phyloP scores from a whole-genome alignment of 2,329 filamentous ascomycete species.

The Alternaria hordeiaustralica region DNA sequence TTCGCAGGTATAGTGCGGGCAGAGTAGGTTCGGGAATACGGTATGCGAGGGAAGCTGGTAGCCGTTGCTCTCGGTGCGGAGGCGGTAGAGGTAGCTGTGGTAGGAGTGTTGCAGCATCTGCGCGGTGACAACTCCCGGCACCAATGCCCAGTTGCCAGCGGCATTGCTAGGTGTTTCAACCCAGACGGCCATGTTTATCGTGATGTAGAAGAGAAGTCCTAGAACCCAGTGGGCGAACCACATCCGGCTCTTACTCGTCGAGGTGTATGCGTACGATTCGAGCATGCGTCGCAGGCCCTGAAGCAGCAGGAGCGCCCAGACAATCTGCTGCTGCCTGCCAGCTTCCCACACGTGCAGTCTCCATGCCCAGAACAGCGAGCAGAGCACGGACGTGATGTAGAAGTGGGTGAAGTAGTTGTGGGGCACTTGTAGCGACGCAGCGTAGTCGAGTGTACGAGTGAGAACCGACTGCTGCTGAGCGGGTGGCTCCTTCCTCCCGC shows the following conservation, averaged over 20 bases:
- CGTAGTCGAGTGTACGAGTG: constrained; percentile 54
- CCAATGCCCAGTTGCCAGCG: constrained; percentile 56
- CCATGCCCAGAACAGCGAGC: constrained; percentile 75
- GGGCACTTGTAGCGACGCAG: constrained; percentile 70
- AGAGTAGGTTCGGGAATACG: constrained; percentile 75
- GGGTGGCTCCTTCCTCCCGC: constrained; percentile 1
- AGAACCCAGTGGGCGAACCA: constrained; percentile 83
- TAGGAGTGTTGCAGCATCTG: constrained; percentile 74
- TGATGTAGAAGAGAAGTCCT: constrained; percentile 78
- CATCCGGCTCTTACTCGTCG: constrained; percentile 78
- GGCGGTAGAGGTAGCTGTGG: constrained; percentile 55
- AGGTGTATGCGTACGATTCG: constrained; percentile 73
- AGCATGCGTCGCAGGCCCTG: constrained; percentile 79
- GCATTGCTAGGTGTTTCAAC: constrained; percentile 68
- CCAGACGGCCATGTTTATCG: constrained; percentile 79
- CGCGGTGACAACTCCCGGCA: constrained; percentile 71
- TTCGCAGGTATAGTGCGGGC: constrained; percentile 92
- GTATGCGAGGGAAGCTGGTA: constrained; percentile 81
- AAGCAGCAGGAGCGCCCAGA: constrained; percentile 74
- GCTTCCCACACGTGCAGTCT: constrained; percentile 60
- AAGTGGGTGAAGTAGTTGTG: constrained; percentile 92
- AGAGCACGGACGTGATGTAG: constrained; percentile 74
- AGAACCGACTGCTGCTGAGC: constrained; percentile 15
- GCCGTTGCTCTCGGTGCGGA: constrained; percentile 58
- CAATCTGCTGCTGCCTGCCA: constrained; percentile 65